Percentiles rank a stretch among this genome's conserved stretches.
Conservation (phyloP, 352 stramenopile species). For the Phytopythium montanum region DNA sequence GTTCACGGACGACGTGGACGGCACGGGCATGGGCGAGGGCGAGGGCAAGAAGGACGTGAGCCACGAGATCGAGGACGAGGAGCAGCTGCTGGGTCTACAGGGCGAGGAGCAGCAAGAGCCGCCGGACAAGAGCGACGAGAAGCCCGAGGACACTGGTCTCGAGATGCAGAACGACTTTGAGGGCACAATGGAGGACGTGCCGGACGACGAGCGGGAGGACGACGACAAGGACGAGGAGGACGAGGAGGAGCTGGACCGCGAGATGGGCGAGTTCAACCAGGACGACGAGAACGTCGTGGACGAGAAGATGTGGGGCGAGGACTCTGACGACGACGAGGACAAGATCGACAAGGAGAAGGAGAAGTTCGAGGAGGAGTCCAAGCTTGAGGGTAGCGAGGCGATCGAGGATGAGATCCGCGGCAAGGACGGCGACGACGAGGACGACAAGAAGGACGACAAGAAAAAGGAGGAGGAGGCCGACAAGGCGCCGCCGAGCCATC, state of each 20-base stretch:
- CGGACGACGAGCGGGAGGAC: conserved; percentile 90
- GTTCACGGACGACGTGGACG: conserved; percentile 98
- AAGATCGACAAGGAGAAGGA: conserved; percentile 96
- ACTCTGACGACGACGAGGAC: conserved; percentile 91
- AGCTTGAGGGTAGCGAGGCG: conserved; percentile 66
- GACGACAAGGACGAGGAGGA: conserved; percentile 85
- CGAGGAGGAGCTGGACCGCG: conserved; percentile 96
- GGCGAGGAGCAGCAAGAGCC: conserved; percentile 87
- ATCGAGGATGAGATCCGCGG: conserved; percentile 87
- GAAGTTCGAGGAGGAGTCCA: conserved; percentile 90
- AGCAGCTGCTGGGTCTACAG: conserved; percentile 99
- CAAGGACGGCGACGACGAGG: conserved; percentile 87
- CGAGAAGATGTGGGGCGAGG: conserved; percentile 98
- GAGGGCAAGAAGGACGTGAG: conserved; percentile 99
- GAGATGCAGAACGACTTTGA: conserved; percentile 99
- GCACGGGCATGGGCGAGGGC: conserved; percentile 99
- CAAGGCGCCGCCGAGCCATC: conserved; percentile 49
- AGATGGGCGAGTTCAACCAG: conserved; percentile 98
- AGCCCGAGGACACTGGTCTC: conserved; percentile 95
- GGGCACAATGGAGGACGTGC: conserved; percentile 97
- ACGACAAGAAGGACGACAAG: conserved; percentile 75
- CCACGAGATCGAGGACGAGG: conserved; percentile 99
- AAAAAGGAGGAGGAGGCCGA: conserved; percentile 49
- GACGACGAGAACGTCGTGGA: conserved; percentile 98
- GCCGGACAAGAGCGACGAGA: conserved; percentile 85